Conservation (phyloP, 2,329 filamentous ascomycete genomes). For the Lachnellula arida region DNA sequence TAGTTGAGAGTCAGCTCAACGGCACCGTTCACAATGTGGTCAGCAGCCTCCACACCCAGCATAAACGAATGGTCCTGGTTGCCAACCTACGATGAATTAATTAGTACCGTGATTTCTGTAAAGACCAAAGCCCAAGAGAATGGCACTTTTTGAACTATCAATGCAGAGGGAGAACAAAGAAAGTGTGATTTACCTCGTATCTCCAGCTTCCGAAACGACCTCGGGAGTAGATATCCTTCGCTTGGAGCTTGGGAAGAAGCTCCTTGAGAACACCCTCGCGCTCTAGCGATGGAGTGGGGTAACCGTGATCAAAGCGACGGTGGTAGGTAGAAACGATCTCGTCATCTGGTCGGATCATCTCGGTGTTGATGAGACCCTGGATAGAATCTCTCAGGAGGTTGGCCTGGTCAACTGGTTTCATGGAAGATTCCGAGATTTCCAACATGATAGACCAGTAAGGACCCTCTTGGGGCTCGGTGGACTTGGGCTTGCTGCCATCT, state of each 20-base stretch:
- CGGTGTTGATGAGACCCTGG: constrained; percentile 94
- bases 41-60: constrained; percentile 70
- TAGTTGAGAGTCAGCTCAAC: constrained; percentile 75
- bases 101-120: no score
- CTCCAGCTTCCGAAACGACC: constrained; percentile 97
- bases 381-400: constrained; percentile 88
- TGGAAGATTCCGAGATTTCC: constrained; percentile 89
- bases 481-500: constrained; percentile 75
- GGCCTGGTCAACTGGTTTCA: constrained; percentile 88
- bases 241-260: constrained; percentile 88
- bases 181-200: constrained; percentile 57
- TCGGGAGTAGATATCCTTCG: constrained; percentile 87
- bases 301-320: constrained; percentile 96
- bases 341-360: constrained; percentile 86
- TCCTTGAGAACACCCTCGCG: constrained; percentile 91
- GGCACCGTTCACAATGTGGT: constrained; percentile 67
- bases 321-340: constrained; percentile 98
- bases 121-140: no score
- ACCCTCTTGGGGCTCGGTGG: constrained; percentile 70
- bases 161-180: no score
- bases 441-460: constrained; percentile 99
- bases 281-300: constrained; percentile 92
- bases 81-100: constrained; percentile 39
- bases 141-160: no score
- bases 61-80: constrained; percentile 65